Evolutionary conservation across 345 rosid species (phyloP).

Genomic region (Brassica rapa): DNA sequence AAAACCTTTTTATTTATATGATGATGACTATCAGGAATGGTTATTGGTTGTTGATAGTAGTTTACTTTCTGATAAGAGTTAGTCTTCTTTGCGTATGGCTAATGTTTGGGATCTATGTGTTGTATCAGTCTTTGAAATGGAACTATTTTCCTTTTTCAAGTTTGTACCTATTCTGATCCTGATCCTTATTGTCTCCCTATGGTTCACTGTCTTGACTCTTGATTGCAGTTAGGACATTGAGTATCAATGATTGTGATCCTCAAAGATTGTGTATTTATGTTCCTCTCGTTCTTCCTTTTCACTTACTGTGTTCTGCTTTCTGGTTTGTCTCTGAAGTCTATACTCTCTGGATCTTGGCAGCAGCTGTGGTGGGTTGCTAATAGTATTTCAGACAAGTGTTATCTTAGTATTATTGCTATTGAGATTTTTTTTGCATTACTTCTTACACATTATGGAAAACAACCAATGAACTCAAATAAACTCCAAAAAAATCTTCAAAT

Average conservation of each 20-base stretch:
- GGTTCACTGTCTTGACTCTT: not conserved
- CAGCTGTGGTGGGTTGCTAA: not conserved
- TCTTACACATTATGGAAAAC: not conserved
- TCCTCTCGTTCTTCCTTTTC: not conserved
- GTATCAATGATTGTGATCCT: not conserved
- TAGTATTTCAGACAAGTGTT: not conserved
- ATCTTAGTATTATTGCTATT: not conserved
- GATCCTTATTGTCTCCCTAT: not conserved
- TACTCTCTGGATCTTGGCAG: not conserved
- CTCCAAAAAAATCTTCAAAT: not conserved
- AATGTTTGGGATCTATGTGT: constrained; percentile 16
- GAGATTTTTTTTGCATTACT: not conserved
- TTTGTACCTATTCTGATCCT: not conserved
- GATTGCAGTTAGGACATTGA: not conserved
- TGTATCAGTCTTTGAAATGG: constrained; percentile 25
- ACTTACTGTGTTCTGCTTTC: not conserved
- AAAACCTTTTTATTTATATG: not conserved
- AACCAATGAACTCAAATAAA: not conserved
- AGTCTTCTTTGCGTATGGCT: not conserved
- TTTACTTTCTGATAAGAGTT: constrained; percentile 15
- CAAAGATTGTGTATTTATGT: not conserved
- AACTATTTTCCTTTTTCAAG: not conserved
- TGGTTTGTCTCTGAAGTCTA: not conserved
- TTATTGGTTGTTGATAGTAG: constrained; percentile 9
- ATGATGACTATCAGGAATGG: not conserved